phyloP scores from a whole-genome alignment of 2,329 filamentous ascomycete species.

The Aspergillus quadrilineatus region DNA sequence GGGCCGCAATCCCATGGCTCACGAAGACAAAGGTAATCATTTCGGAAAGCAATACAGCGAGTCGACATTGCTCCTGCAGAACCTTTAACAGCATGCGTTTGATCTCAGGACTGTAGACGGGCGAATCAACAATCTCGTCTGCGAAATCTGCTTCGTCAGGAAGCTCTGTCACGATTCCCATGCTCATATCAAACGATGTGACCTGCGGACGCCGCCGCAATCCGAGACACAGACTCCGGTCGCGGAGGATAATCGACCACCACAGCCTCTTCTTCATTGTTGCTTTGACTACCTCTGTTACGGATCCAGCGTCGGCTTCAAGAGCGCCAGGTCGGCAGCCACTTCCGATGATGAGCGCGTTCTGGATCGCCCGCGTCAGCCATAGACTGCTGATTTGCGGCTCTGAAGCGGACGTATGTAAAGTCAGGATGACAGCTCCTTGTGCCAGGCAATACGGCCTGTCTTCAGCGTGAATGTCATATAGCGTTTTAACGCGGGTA shows the following conservation, averaged over 20 bases:
- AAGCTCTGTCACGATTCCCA: slow-evolving; percentile 42
- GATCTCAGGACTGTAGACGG: slow-evolving; percentile 48
- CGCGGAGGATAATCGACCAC: slow-evolving; percentile 57
- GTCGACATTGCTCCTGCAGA: slow-evolving; percentile 48
- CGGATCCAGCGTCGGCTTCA: too few relatives aligned
- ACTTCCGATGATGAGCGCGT: slow-evolving; percentile 45
- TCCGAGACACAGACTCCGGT: slow-evolving; percentile 51
- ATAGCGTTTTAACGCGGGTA: slow-evolving; percentile 42
- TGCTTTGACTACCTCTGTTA: slow-evolving; percentile 29
- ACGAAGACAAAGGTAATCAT: slow-evolving; percentile 49
- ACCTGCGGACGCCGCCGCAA: slow-evolving; percentile 54
- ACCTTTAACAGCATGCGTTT: slow-evolving; percentile 49
- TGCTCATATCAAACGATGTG: slow-evolving; percentile 49
- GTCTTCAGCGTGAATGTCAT: slow-evolving; percentile 30
- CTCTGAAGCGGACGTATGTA: slow-evolving; percentile 42
- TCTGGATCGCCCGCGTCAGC: slow-evolving; percentile 53
- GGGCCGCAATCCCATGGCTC: slow-evolving; percentile 17
- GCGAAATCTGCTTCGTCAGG: slow-evolving; percentile 48
- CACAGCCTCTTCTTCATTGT: slow-evolving; percentile 52
- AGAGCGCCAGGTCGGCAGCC: slow-evolving; percentile 44
- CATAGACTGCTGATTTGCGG: slow-evolving; percentile 39
- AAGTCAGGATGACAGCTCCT: slow-evolving; percentile 30
- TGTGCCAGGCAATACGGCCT: slow-evolving; percentile 29
- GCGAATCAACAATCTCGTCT: slow-evolving; percentile 48
- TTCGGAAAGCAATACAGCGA: slow-evolving; percentile 51